Conservation (phyloP, 139 green algal species). For the Chlamydomonas urium region DNA sequence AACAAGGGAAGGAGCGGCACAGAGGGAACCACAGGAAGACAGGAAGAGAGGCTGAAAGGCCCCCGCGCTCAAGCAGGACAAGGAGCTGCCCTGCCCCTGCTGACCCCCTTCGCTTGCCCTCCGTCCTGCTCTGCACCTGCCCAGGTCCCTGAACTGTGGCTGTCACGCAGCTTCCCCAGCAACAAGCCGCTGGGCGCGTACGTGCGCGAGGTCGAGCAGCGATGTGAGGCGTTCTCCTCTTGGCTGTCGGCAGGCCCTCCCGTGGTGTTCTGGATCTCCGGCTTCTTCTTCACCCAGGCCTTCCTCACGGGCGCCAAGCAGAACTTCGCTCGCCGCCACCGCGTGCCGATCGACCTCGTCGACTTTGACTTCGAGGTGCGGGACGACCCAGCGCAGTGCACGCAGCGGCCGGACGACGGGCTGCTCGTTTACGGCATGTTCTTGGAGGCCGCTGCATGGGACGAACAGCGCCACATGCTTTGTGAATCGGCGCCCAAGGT, state of each 20-base stretch:
- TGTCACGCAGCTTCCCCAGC: slow-evolving; percentile 63
- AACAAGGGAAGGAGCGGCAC: too few relatives aligned
- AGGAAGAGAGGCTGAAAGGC: too few relatives aligned
- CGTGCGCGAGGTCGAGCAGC: slow-evolving; percentile 68
- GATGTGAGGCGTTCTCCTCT: slow-evolving; percentile 58
- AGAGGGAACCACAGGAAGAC: too few relatives aligned
- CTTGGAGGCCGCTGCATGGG: slow-evolving; percentile 70
- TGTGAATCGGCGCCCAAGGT: slow-evolving; percentile 68
- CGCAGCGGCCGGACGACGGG: slow-evolving; percentile 58
- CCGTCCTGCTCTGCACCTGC: slow-evolving; percentile 32
- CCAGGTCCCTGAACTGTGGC: slow-evolving; percentile 72
- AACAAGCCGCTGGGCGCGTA: slow-evolving; percentile 75
- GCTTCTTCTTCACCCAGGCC: slow-evolving; percentile 87
- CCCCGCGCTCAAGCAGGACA: too few relatives aligned
- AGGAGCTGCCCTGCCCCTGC: too few relatives aligned
- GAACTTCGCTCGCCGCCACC: slow-evolving; percentile 77
- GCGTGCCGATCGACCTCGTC: slow-evolving; percentile 70
- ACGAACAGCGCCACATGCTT: slow-evolving; percentile 47
- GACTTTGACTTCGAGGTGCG: slow-evolving; percentile 82
- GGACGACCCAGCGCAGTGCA: slow-evolving; percentile 25
- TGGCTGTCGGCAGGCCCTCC: slow-evolving; percentile 68
- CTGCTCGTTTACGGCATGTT: slow-evolving; percentile 72
- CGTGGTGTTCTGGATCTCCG: slow-evolving; percentile 70
- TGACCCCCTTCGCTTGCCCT: too few relatives aligned
- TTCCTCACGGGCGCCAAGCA: slow-evolving; percentile 81